Evolutionary conservation across 345 rosid species (phyloP).

Genomic region (Salix koriyanagi): DNA sequence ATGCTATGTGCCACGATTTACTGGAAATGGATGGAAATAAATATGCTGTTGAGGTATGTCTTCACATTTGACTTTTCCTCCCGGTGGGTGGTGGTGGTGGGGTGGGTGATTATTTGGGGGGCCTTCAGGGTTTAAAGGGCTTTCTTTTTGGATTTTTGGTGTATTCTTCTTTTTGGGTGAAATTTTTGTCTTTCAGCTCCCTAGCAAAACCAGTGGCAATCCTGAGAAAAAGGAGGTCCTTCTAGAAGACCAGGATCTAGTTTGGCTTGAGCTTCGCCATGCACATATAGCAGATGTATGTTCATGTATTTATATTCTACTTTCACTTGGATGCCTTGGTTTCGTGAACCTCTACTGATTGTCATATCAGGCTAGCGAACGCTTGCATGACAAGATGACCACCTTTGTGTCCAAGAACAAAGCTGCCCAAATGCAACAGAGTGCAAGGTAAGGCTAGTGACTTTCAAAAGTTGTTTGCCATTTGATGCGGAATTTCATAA

Average conservation of each 20-base stretch:
- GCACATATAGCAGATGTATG: conserved; percentile 89
- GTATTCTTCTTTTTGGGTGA: conserved; percentile 1
- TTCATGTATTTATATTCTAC: conserved; percentile 8
- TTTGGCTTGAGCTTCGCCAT: conserved; percentile 95
- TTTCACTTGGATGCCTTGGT: conserved; percentile 10
- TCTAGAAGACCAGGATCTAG: conserved; percentile 78
- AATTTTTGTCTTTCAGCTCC: conserved; percentile 43
- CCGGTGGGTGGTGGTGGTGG: too few species aligned
- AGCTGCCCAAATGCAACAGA: conserved; percentile 78
- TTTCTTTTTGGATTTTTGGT: neutral
- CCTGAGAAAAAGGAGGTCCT: conserved; percentile 76
- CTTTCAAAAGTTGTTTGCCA: neutral
- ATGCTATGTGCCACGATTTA: conserved; percentile 97
- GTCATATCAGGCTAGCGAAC: conserved; percentile 77
- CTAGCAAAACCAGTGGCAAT: conserved; percentile 64
- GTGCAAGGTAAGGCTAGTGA: conserved; percentile 37
- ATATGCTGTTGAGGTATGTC: conserved; percentile 59
- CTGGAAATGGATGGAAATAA: conserved; percentile 88
- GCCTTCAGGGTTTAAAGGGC: neutral
- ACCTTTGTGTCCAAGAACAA: conserved; percentile 79
- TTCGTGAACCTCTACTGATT: conserved; percentile 14
- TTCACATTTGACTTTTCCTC: conserved; percentile 5
- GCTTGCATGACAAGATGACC: conserved; percentile 84
- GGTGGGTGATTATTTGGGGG: neutral
- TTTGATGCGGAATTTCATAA: conserved; percentile 1